A percentile compares a stretch with the other conserved stretches of the same genome.
phyloP scores from a whole-genome alignment of 805 yeast species.

The Saccharomycopsis sp. region DNA sequence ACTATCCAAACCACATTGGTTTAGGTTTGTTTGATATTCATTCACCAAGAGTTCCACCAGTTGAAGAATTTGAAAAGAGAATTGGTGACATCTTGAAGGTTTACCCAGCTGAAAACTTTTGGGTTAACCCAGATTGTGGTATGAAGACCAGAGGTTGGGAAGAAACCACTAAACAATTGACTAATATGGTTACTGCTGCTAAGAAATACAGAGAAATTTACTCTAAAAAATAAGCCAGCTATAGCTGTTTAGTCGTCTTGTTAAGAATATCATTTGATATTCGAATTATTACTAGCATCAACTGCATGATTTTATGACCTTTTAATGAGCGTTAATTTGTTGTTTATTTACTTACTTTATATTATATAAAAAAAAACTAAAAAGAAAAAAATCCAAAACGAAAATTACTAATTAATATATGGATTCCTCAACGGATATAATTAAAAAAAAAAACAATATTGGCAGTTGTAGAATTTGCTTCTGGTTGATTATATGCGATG shows the following conservation, averaged over 20 bases:
- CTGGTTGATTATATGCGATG: too few species aligned
- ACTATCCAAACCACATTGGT: slow-evolving; percentile 99
- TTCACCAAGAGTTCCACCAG: slow-evolving; percentile 99
- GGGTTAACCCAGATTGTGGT: slow-evolving; percentile 99
- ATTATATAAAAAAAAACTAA: not conserved
- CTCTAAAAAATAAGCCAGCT: slow-evolving; percentile 9
- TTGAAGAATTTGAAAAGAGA: slow-evolving; percentile 91
- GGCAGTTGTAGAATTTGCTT: too few species aligned
- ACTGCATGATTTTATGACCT: slow-evolving; percentile 14
- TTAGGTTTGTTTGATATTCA: slow-evolving; percentile 98
- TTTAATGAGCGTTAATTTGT: not conserved
- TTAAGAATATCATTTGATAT: not conserved
- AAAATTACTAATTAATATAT: too few species aligned
- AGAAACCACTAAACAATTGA: slow-evolving; percentile 89
- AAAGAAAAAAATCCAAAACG: too few species aligned
- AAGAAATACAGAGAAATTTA: slow-evolving; percentile 77
- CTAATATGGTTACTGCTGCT: slow-evolving; percentile 99
- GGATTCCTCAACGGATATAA: slow-evolving; percentile 10
- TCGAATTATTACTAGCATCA: slow-evolving; percentile 10
- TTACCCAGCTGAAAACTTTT: slow-evolving; percentile 96
- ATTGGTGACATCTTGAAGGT: slow-evolving; percentile 91
- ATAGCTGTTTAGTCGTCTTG: not conserved
- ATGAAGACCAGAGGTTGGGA: slow-evolving; percentile 99
- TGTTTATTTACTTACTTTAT: not conserved
- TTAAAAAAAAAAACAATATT: too few species aligned